phyloP scores from a whole-genome alignment of 2,329 filamentous ascomycete genomes.

The Pseudocercospora macadamiae region DNA sequence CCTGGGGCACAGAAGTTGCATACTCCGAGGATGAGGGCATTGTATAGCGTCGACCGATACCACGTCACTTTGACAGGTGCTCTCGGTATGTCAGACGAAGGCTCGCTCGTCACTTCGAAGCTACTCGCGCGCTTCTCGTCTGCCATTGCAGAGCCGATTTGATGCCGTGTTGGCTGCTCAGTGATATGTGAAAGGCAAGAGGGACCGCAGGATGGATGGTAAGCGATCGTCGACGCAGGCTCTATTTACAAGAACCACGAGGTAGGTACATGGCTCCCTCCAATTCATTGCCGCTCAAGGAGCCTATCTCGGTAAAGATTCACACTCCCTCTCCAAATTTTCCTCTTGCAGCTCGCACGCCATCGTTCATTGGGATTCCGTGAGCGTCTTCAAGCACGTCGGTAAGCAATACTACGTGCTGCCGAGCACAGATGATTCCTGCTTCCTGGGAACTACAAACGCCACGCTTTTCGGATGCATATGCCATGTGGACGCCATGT shows the following conservation, averaged over 20 bases:
- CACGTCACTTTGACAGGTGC: conserved; percentile 40
- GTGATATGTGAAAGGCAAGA: not conserved
- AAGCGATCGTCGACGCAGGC: not conserved
- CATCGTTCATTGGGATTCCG: conserved; percentile 15
- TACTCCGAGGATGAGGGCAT: conserved; percentile 70
- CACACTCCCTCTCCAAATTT: not conserved
- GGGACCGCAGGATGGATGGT: not conserved
- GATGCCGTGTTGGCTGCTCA: not conserved
- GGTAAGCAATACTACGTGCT: conserved; percentile 1
- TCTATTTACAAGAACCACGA: not conserved
- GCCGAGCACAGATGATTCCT: not conserved
- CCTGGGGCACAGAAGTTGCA: conserved; percentile 72
- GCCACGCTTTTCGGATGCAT: conserved; percentile 12
- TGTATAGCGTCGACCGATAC: conserved; percentile 73
- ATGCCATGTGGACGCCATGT: conserved; percentile 22
- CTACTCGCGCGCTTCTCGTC: conserved; percentile 16
- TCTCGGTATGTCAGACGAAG: conserved; percentile 11
- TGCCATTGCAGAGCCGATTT: conserved; percentile 13
- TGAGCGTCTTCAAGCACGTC: not conserved
- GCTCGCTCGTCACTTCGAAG: conserved; percentile 9
- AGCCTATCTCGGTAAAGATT: not conserved
- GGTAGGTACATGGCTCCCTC: not conserved
- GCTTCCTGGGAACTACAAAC: not conserved
- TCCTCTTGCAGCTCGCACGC: conserved; percentile 16
- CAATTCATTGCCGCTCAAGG: not conserved